Conservation (phyloP, 169 alveolate species). For the Cryptosporidium baileyi region DNA sequence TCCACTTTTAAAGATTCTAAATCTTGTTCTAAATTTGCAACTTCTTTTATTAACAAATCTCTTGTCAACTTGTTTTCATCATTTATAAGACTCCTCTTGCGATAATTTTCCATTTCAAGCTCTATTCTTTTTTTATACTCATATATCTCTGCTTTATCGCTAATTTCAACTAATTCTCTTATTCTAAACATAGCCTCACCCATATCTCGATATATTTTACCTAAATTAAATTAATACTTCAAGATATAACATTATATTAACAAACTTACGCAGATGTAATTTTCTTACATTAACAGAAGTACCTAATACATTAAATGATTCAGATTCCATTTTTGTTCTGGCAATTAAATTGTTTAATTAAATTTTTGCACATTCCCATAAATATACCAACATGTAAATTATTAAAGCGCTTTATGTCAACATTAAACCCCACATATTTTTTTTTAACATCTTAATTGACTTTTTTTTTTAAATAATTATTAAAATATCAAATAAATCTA, state of each 20-base stretch:
- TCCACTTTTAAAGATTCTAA: slow-evolving; percentile 15
- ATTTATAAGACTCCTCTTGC: not conserved
- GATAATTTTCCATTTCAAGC: slow-evolving; percentile 1
- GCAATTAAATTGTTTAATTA: not conserved
- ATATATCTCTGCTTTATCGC: slow-evolving; percentile 6
- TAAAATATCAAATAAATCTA: not conserved
- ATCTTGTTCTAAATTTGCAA: slow-evolving; percentile 4
- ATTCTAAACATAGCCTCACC: slow-evolving; percentile 13
- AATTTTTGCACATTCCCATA: not conserved
- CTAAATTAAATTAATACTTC: not conserved
- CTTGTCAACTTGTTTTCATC: not conserved
- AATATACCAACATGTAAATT: not conserved
- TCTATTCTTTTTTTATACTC: slow-evolving; percentile 35
- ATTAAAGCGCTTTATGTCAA: not conserved
- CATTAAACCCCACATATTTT: slow-evolving; percentile 21
- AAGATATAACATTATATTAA: not conserved
- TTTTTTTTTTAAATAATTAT: no score
- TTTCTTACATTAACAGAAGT: not conserved
- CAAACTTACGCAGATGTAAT: slow-evolving; percentile 21
- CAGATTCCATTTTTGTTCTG: not conserved
- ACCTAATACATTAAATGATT: not conserved
- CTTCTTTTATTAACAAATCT: slow-evolving; percentile 22
- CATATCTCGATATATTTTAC: not conserved
- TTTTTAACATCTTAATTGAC: no score
- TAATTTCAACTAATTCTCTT: slow-evolving; percentile 24